Evolutionary conservation across 495 filamentous ascomycete species (phyloP), one percentile per base, ranked within the genome.

Genomic region (Chaetomium tenue): DNA sequence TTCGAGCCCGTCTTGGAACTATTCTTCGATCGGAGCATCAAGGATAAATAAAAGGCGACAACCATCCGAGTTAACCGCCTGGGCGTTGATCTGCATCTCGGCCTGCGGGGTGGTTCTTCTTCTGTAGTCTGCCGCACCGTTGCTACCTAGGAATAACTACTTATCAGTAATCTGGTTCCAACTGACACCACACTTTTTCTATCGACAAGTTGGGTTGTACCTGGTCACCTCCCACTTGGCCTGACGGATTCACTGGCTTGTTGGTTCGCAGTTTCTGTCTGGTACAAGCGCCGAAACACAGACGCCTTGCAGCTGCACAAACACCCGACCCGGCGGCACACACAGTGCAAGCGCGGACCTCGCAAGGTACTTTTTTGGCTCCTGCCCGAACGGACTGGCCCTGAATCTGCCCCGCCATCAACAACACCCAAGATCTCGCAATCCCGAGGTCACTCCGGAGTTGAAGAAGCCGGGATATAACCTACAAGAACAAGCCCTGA

Each of bases 341-440:
- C 48, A 52, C 40, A 44, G 40, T 44, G 40, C 40, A 44, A 6
- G 40, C 40, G 40, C 40, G 16, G 40, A 11, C 20, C 46, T 50
- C 18, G 0, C 18, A n/a, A 5, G 18, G 8, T 20, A 50, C 18
- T 37, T 20, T 23, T 20, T 20, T 50, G 46, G 20, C 18, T 50
- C 46, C 46, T 50, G 13, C 22, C 23, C 15, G 16, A 26, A 23
- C 33, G 23, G 2, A 16, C 30, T 60, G 16, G 6, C n/a, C 8
- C 46, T 7, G 5, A 7, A 59, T 39, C 44, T 60, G 58, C 58
- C 40, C 57, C 46, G 58, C 58, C 44, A 50, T 60, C 42, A 13
- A 20, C 0, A 37, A 37, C 26, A 9, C 22, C 20, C 18, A 50
- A 4, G 25, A n/a, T 30, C 15, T 30, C 42, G 25, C 44, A 28